Conservation (phyloP, 2,329 filamentous ascomycete genomes). For the Trichothecium sympodiale region DNA sequence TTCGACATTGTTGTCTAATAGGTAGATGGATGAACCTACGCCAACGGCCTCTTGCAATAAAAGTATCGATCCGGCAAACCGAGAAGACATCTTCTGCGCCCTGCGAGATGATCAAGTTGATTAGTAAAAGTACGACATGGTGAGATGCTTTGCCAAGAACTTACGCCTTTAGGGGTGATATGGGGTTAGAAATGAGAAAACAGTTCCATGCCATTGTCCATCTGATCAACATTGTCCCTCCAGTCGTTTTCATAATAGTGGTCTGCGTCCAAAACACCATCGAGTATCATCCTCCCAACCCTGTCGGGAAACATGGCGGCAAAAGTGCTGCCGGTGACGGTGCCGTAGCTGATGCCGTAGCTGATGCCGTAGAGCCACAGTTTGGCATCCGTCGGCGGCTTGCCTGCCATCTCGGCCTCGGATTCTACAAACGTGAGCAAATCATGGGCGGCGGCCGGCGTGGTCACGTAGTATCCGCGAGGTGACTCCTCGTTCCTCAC, state of each 20-base stretch:
- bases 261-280: constrained; percentile 15
- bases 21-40: constrained; percentile 13
- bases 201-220: constrained; percentile 10
- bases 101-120: constrained; percentile 9
- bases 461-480: constrained; percentile 20
- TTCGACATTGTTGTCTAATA: constrained; percentile 3
- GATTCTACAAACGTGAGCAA: constrained; percentile 18
- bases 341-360: too few species aligned
- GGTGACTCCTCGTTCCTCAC: constrained; percentile 13
- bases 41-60: constrained; percentile 20
- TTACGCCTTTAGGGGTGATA: constrained; percentile 24
- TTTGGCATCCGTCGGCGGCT: constrained; percentile 13
- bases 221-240: constrained; percentile 11
- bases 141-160: constrained; percentile 6
- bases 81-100: constrained; percentile 15
- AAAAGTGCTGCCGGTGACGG: constrained; percentile 17
- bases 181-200: constrained; percentile 18
- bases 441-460: constrained; percentile 16
- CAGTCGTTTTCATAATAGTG: constrained; percentile 14
- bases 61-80: constrained; percentile 18
- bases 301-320: constrained; percentile 27
- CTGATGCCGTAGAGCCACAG: constrained; percentile 15
- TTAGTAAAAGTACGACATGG: constrained; percentile 5
- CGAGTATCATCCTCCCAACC: constrained; percentile 23
- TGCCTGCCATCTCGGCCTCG: constrained; percentile 12